These are phyloP conservation scores for Filobasidium uniguttulatum DNA, from an alignment of 1,284 basidiomycete genomes.

Conservation along the genomic window DNA sequence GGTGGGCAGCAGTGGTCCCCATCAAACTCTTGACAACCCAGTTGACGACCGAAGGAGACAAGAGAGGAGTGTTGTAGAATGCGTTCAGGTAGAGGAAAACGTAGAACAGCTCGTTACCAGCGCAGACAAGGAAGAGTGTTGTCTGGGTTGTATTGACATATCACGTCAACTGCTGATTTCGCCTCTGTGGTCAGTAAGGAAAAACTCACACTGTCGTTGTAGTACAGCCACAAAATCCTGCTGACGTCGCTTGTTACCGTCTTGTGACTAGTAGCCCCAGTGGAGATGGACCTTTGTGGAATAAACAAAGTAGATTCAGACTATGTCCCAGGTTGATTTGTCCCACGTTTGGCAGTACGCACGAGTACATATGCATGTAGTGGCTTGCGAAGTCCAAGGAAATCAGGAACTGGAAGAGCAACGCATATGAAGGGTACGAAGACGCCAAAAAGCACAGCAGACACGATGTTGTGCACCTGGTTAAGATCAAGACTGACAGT, in stretches of 20 bases:
- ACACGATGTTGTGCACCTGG: conserved; percentile 88
- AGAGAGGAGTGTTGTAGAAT: conserved; percentile 47
- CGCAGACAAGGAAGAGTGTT: conserved; percentile 84
- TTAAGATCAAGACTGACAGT: neutral
- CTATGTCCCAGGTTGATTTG: neutral
- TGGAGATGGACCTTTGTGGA: conserved; percentile 76
- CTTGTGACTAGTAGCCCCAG: conserved; percentile 88
- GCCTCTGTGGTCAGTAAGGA: too few relatives aligned
- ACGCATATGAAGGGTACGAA: conserved; percentile 67
- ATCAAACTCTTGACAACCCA: conserved; percentile 14
- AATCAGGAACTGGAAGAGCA: conserved; percentile 89
- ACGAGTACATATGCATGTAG: conserved; percentile 99
- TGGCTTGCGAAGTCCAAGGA: conserved; percentile 95
- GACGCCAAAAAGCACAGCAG: conserved; percentile 86
- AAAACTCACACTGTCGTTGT: conserved; percentile 68
- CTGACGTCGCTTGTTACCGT: conserved; percentile 80
- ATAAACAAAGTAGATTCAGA: neutral
- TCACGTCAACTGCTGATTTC: conserved; percentile 2
- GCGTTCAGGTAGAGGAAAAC: conserved; percentile 90
- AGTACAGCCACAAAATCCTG: conserved; percentile 81
- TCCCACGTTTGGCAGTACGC: conserved; percentile 20
- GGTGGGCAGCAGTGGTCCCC: conserved; percentile 23
- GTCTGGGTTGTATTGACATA: conserved; percentile 40
- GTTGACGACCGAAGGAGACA: conserved; percentile 12
- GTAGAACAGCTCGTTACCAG: conserved; percentile 95